Evolutionary conservation across 805 yeast genomes (phyloP).

Genomic region (Yamadazyma nakazawae): DNA sequence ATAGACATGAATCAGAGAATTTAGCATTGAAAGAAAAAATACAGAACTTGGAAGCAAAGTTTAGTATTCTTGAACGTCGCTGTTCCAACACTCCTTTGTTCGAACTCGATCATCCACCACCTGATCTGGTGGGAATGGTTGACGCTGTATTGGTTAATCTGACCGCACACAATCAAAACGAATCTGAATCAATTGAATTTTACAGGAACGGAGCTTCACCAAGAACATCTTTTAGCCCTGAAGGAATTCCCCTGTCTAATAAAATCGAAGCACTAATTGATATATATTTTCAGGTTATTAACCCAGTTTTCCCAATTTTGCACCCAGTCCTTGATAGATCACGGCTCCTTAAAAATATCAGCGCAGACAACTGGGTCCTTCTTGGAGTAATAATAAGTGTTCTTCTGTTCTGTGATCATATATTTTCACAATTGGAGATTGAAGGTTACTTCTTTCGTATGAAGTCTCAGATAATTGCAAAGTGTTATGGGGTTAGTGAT

Average conservation of each 20-base stretch:
- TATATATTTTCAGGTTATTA: conserved; percentile 11
- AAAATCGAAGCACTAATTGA: conserved; percentile 11
- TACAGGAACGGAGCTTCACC: not conserved
- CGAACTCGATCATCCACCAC: not conserved
- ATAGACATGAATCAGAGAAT: conserved; percentile 10
- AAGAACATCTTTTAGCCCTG: not conserved
- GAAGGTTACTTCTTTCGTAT: conserved; percentile 8
- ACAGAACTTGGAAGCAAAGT: conserved; percentile 9
- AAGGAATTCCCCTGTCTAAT: conserved; percentile 7
- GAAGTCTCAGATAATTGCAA: conserved; percentile 10
- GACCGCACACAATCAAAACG: not conserved
- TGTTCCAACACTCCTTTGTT: not conserved
- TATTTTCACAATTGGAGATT: conserved; percentile 7
- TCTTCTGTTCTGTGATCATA: conserved; percentile 6
- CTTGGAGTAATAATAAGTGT: conserved; percentile 13
- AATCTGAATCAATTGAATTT: not conserved
- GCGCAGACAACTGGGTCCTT: conserved; percentile 7
- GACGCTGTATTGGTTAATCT: not conserved
- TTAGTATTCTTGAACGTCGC: conserved; percentile 5
- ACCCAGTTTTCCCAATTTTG: conserved; percentile 16
- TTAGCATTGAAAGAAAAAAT: conserved; percentile 8
- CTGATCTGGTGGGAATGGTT: not conserved
- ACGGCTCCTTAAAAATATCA: not conserved
- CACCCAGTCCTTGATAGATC: conserved; percentile 11
- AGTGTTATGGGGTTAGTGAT: conserved; percentile 14